phyloP scores from a whole-genome alignment of 805 yeast genomes.

The Candida sphagnicola region DNA sequence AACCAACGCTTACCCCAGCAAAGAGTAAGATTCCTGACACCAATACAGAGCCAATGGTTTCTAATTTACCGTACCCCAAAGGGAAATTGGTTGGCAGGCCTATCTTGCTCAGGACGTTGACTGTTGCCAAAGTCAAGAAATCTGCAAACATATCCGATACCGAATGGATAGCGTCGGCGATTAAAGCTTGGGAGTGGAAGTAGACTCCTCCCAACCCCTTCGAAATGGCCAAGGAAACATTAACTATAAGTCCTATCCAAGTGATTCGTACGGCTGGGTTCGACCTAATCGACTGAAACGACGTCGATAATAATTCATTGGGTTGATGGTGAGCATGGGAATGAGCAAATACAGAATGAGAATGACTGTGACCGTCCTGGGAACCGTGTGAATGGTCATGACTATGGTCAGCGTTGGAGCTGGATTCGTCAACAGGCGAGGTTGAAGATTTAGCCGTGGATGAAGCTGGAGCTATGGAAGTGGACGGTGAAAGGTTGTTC shows the following conservation, averaged over 20 bases:
- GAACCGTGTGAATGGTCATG: not conserved
- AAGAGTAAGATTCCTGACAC: slow-evolving; percentile 78
- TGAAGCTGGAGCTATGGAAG: too few relatives aligned
- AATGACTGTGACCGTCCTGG: slow-evolving; percentile 3
- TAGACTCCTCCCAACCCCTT: slow-evolving; percentile 87
- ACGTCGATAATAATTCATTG: slow-evolving; percentile 34
- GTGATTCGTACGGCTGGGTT: slow-evolving; percentile 93
- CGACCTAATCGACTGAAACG: slow-evolving; percentile 21
- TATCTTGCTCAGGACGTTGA: slow-evolving; percentile 60
- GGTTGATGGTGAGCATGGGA: slow-evolving; percentile 44
- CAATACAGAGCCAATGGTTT: slow-evolving; percentile 85
- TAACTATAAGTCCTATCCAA: slow-evolving; percentile 82
- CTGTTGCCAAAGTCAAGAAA: slow-evolving; percentile 83
- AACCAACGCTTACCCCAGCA: slow-evolving; percentile 91
- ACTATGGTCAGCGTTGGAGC: not conserved
- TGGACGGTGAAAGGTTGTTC: too few relatives aligned
- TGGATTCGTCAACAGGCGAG: too few relatives aligned
- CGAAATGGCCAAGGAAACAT: slow-evolving; percentile 79
- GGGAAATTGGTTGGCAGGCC: slow-evolving; percentile 67
- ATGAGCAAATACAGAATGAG: slow-evolving; percentile 17
- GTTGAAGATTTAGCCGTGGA: too few relatives aligned
- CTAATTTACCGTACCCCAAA: slow-evolving; percentile 88
- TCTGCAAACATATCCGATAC: slow-evolving; percentile 88
- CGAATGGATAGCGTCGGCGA: slow-evolving; percentile 95
- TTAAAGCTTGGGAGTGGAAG: slow-evolving; percentile 90